A percentile compares a stretch with the other conserved stretches of the same genome.
Evolutionary conservation across 495 filamentous ascomycete genomes (phyloP).

Genomic region (Penicillium lividum): DNA sequence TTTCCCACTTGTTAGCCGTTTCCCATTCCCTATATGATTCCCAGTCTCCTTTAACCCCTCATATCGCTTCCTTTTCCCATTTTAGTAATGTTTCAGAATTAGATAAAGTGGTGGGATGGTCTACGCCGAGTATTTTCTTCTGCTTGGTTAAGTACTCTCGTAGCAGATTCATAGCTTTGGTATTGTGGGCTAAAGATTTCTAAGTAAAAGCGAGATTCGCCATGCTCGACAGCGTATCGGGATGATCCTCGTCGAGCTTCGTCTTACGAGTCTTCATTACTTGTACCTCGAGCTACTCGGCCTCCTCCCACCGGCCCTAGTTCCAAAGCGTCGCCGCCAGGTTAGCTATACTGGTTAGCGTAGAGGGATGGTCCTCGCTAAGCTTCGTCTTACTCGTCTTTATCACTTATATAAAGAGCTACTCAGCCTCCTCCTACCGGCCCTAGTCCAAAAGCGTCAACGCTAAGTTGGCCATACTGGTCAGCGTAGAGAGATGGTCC

Average conservation of each 20-base stretch:
- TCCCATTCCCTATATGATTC: no score
- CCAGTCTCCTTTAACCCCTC: no score
- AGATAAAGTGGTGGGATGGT: no score
- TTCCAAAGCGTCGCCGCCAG: background rate
- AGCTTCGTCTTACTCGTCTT: conserved; percentile 3
- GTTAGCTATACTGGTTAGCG: background rate
- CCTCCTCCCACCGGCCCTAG: background rate
- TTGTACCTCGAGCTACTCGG: conserved; percentile 1
- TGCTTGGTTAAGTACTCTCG: no score
- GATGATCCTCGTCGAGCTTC: conserved; percentile 1
- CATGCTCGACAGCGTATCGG: background rate
- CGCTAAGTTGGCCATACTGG: background rate
- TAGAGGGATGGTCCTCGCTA: conserved; percentile 1
- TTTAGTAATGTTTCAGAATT: no score
- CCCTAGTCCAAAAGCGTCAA: background rate
- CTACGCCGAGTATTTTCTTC: no score
- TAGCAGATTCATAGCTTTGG: no score
- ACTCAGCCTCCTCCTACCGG: conserved; percentile 1
- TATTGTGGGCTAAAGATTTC: no score
- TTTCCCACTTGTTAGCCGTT: no score
- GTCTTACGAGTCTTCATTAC: conserved; percentile 1
- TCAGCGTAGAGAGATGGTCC: background rate
- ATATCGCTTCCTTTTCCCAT: no score
- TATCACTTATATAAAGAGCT: background rate
- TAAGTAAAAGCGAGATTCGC: background rate